phyloP scores from a whole-genome alignment of 2,329 filamentous ascomycete genomes.

The Cercospora sojina region DNA sequence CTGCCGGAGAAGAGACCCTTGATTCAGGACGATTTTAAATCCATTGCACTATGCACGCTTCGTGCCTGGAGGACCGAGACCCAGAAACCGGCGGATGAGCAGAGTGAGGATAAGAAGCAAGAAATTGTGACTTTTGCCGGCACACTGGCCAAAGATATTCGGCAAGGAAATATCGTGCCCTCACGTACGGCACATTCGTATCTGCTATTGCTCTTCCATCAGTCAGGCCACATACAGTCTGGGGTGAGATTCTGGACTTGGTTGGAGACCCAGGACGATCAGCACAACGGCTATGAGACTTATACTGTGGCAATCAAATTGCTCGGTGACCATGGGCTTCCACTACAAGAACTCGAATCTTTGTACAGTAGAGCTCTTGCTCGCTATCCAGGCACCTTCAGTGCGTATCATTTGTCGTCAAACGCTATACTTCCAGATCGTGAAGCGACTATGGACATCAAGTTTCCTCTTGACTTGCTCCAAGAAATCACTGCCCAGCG shows the following conservation, averaged over 20 bases:
- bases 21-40: constrained; percentile 15
- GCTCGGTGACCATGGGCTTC: constrained; percentile 44
- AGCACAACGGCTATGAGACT: constrained; percentile 43
- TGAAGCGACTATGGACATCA: constrained; percentile 34
- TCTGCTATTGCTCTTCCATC: constrained; percentile 49
- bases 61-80: constrained; percentile 15
- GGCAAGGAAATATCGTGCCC: constrained; percentile 38
- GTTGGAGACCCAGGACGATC: constrained; percentile 46
- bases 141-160: constrained; percentile 44
- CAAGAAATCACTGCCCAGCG: constrained; percentile 52
- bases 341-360: constrained; percentile 46
- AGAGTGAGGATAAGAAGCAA: constrained; percentile 19
- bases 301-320: constrained; percentile 54
- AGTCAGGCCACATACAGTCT: constrained; percentile 39
- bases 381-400: constrained; percentile 50
- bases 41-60: constrained; percentile 22
- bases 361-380: constrained; percentile 48
- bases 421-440: constrained; percentile 49
- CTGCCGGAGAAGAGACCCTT: constrained; percentile 22
- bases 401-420: constrained; percentile 49
- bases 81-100: constrained; percentile 9
- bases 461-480: constrained; percentile 45
- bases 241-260: constrained; percentile 49
- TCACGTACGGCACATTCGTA: constrained; percentile 46
- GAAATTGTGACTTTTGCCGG: constrained; percentile 36